Evolutionary conservation across 805 yeast species (phyloP).

Genomic region (Saturnispora hagleri): DNA sequence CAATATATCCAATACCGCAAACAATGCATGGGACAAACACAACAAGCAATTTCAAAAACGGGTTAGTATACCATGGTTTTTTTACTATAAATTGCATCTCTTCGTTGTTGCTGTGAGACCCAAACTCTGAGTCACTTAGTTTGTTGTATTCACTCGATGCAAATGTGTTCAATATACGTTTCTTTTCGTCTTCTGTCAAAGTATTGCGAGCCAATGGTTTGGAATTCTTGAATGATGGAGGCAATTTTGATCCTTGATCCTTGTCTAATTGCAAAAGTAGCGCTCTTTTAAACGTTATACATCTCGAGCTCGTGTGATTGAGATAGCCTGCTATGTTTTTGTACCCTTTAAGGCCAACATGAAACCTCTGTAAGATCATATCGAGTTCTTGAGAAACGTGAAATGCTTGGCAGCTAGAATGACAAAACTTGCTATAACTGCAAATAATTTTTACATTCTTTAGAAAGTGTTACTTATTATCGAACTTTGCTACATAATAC

Average conservation of each 20-base stretch:
- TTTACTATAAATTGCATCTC: slow-evolving; percentile 6
- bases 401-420: background rate
- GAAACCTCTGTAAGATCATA: background rate
- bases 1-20: slow-evolving; percentile 21
- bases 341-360: background rate
- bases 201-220: slow-evolving; percentile 15
- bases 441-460: background rate
- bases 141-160: background rate
- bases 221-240: slow-evolving; percentile 16
- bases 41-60: slow-evolving; percentile 10
- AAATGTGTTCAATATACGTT: slow-evolving; percentile 4
- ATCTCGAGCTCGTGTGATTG: background rate
- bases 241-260: slow-evolving; percentile 6
- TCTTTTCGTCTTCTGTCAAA: slow-evolving; percentile 8
- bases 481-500: background rate
- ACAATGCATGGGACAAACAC: slow-evolving; percentile 13
- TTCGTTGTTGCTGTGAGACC: background rate
- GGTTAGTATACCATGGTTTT: slow-evolving; percentile 14
- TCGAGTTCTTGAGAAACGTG: background rate
- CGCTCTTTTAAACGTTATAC: background rate
- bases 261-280: background rate
- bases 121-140: background rate
- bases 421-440: background rate
- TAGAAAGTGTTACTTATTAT: background rate
- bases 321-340: background rate